Conservation (phyloP, 768 basidiomycete species). For the Cantharellus anzutake region DNA sequence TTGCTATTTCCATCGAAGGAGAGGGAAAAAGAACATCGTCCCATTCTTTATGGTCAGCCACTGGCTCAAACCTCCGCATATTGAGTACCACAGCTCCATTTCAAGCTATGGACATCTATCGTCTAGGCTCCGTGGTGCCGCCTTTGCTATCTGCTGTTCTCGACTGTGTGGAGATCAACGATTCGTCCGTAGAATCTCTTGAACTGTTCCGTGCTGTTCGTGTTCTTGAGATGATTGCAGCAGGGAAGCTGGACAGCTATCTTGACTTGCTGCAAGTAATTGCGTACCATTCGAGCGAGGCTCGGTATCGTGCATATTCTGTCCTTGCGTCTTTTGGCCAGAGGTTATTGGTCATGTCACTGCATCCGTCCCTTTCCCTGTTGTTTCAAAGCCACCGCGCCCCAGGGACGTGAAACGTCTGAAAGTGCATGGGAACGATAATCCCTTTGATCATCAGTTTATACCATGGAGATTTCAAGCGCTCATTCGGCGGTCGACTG, state of each 20-base stretch:
- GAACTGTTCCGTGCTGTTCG: constrained; percentile 31
- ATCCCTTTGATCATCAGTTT: constrained; percentile 30
- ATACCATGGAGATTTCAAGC: constrained; percentile 42
- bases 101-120: constrained; percentile 36
- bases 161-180: constrained; percentile 30
- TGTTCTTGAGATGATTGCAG: constrained; percentile 33
- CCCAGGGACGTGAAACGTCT: too few species aligned
- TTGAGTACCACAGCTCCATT: constrained; percentile 37
- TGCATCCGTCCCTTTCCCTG: constrained; percentile 33
- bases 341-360: constrained; percentile 45
- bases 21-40: background rate
- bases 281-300: constrained; percentile 40
- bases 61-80: background rate
- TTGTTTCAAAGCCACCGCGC: too few species aligned
- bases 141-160: constrained; percentile 44
- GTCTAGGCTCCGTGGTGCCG: constrained; percentile 39
- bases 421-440: too few species aligned
- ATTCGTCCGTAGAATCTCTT: too few species aligned
- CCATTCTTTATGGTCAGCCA: background rate
- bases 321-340: constrained; percentile 50
- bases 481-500: constrained; percentile 3
- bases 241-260: constrained; percentile 45
- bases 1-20: background rate
- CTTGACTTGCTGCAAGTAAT: constrained; percentile 52
- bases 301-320: constrained; percentile 35